Evolutionary conservation across 2,329 filamentous ascomycete species (phyloP).

Genomic region (Dryadomyces quercus-mongolicae): DNA sequence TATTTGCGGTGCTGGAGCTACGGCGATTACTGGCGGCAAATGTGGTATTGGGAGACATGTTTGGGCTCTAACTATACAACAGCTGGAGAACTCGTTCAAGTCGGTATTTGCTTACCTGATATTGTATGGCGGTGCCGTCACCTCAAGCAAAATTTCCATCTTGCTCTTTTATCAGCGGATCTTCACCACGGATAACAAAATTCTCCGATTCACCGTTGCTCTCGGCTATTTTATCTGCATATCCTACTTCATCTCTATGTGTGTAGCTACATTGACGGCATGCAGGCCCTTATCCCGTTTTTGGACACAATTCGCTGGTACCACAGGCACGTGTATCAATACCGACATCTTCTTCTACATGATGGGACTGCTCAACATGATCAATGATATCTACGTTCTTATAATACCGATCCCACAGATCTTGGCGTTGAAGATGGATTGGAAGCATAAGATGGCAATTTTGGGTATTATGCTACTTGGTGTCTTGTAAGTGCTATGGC

Average conservation of each 20-base stretch:
- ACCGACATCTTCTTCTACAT: neutral
- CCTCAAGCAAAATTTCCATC: neutral
- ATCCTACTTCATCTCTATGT: neutral
- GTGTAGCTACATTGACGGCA: neutral
- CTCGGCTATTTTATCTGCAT: neutral
- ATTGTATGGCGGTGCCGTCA: neutral
- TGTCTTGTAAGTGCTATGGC: neutral
- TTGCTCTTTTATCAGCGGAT: slow-evolving; percentile 2
- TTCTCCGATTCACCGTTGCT: neutral
- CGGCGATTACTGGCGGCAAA: neutral
- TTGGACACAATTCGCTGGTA: neutral
- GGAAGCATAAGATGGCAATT: neutral
- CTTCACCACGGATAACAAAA: neutral
- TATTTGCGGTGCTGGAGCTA: neutral
- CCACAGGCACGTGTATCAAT: neutral
- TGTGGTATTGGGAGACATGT: neutral
- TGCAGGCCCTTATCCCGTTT: neutral
- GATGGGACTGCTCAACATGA: neutral
- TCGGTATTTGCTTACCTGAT: neutral
- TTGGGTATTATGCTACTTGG: neutral
- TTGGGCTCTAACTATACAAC: neutral
- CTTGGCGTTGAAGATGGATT: neutral
- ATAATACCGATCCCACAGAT: neutral
- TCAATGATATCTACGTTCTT: neutral
- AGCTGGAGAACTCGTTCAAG: neutral